phyloP scores from a whole-genome alignment of 169 alveolate genomes.

The Besnoitia besnoiti region DNA sequence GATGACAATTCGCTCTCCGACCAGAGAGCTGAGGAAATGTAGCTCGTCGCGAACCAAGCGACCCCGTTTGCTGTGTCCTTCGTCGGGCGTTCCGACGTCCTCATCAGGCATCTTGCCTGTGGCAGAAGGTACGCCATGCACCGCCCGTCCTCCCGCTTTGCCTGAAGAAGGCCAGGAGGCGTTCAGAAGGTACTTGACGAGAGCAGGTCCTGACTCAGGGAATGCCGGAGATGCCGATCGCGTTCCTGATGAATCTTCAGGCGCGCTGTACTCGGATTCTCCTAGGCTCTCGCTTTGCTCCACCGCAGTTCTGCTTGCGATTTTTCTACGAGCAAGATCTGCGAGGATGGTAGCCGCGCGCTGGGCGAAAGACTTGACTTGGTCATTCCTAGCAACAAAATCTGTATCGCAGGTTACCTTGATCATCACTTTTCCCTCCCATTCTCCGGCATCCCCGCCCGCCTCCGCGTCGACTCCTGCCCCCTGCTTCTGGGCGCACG shows the following conservation, averaged over 20 bases:
- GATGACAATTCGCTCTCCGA: neutral
- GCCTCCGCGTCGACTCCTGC: neutral
- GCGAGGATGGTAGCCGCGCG: conserved; percentile 25
- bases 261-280: neutral
- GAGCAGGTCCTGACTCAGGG: neutral
- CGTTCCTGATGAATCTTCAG: neutral
- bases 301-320: neutral
- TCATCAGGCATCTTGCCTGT: neutral
- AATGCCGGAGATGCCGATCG: neutral
- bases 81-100: neutral
- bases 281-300: neutral
- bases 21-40: neutral
- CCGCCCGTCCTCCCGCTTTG: neutral
- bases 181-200: neutral
- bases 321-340: neutral
- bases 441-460: neutral
- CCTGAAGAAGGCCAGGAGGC: neutral
- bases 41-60: neutral
- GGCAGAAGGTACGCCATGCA: neutral
- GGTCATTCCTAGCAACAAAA: conserved; percentile 16
- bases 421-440: conserved; percentile 11
- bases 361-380: neutral
- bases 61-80: neutral
- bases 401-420: neutral
- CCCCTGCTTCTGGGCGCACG: neutral